These are phyloP conservation scores for Cryptococcus sp. DNA, from an alignment of 1,284 basidiomycete genomes.

Conservation along the genomic window DNA sequence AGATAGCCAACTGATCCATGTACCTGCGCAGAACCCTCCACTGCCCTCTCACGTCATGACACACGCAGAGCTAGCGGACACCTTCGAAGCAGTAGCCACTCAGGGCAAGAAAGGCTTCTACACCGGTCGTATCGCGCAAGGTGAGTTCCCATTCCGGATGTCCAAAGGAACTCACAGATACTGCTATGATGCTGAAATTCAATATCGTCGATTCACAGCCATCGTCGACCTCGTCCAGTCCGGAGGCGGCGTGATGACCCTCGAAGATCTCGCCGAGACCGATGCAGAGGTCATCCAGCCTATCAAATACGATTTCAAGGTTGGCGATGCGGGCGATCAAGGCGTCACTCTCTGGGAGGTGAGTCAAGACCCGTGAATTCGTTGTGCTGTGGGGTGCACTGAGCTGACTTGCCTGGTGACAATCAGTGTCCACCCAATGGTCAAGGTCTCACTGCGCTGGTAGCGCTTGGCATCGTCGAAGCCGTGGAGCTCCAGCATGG, in stretches of 20 bases:
- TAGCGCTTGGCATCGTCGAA: conserved; percentile 91
- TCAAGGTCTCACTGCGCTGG: conserved; percentile 89
- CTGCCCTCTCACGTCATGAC: conserved; percentile 74
- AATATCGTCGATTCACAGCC: conserved; percentile 35
- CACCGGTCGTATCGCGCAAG: conserved; percentile 81
- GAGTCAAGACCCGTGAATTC: conserved; percentile 28
- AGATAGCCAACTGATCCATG: neutral
- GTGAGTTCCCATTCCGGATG: conserved; percentile 4
- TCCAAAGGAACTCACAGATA: too few relatives aligned
- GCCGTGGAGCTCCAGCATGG: conserved; percentile 73
- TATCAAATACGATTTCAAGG: conserved; percentile 79
- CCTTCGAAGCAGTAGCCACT: conserved; percentile 75
- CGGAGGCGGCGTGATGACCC: conserved; percentile 85
- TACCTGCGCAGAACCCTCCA: conserved; percentile 28
- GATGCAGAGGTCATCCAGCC: conserved; percentile 78
- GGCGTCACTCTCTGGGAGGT: conserved; percentile 85
- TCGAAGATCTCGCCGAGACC: conserved; percentile 82
- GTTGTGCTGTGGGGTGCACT: neutral
- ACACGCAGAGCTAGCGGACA: conserved; percentile 76
- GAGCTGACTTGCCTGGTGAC: neutral
- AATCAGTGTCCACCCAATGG: conserved; percentile 86
- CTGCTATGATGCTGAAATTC: too few relatives aligned
- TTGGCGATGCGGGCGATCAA: conserved; percentile 54
- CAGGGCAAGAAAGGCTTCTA: conserved; percentile 91
- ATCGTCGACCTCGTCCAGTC: conserved; percentile 79